Evolutionary conservation across 148 eudicot species (phyloP).

Genomic region (Beta vulgaris): DNA sequence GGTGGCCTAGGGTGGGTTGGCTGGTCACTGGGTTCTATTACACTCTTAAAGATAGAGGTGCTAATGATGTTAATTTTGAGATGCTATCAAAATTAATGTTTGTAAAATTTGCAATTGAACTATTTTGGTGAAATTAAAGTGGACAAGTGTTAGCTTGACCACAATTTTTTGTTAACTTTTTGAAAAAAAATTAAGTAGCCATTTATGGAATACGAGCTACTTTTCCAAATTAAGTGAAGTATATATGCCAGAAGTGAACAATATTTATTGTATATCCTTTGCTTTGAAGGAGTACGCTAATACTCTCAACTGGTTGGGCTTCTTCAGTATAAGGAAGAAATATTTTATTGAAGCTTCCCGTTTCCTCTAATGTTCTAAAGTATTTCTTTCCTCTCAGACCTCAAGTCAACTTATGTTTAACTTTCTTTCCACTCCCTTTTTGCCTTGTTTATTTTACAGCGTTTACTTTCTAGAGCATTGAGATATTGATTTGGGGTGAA

Average conservation of each 20-base stretch:
- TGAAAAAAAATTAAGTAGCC: too few species aligned
- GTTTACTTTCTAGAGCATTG: not conserved
- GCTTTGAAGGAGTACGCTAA: not conserved
- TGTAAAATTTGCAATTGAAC: not conserved
- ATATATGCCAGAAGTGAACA: not conserved
- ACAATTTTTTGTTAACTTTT: not conserved
- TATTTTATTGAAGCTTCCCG: not conserved
- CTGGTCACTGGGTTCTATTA: too few species aligned
- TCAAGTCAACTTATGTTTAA: too few species aligned
- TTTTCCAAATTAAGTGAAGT: not conserved
- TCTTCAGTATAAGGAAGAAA: not conserved
- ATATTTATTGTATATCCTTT: not conserved
- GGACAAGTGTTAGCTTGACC: not conserved
- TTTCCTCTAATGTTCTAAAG: not conserved
- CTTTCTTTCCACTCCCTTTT: too few species aligned
- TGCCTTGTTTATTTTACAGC: too few species aligned
- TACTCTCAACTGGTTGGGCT: not conserved
- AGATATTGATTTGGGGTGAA: not conserved
- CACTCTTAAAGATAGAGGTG: not conserved
- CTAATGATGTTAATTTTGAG: not conserved
- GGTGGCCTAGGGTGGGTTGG: too few species aligned
- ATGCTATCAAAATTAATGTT: not conserved
- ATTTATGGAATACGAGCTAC: too few species aligned
- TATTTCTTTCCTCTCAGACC: not conserved
- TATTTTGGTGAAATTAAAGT: not conserved